Conservation (phyloP, 2,329 filamentous ascomycete genomes). For the Colletotrichum salicis region DNA sequence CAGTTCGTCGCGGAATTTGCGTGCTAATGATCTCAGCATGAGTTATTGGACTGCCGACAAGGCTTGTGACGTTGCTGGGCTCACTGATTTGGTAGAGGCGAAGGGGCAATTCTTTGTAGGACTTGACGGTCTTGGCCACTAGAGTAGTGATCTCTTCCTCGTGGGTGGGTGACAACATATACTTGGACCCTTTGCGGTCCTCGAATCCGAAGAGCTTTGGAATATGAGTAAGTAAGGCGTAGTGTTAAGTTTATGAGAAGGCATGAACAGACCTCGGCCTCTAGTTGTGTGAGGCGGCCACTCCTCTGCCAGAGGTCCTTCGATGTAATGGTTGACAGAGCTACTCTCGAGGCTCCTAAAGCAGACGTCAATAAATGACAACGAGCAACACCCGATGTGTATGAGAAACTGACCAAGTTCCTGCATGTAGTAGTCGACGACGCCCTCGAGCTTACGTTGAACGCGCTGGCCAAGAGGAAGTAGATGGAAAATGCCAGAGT, state of each 20-base stretch:
- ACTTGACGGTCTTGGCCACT: constrained; percentile 77
- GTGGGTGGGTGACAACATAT: constrained; percentile 90
- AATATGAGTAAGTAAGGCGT: constrained; percentile 35
- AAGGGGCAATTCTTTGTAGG: constrained; percentile 87
- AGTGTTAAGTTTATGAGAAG: background rate
- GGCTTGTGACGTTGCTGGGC: constrained; percentile 38
- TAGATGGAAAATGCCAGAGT: constrained; percentile 92
- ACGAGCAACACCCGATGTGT: background rate
- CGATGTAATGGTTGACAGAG: constrained; percentile 86
- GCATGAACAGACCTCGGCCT: constrained; percentile 71
- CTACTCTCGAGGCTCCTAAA: constrained; percentile 81
- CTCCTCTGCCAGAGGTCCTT: constrained; percentile 85
- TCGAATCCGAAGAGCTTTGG: constrained; percentile 79
- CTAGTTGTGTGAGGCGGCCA: constrained; percentile 78
- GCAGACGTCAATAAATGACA: background rate
- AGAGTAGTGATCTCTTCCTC: constrained; percentile 95
- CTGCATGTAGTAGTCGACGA: constrained; percentile 92
- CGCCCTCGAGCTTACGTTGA: constrained; percentile 84
- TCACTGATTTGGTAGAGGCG: constrained; percentile 89
- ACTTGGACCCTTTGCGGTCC: constrained; percentile 80
- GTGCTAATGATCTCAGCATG: constrained; percentile 60
- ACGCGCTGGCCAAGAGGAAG: constrained; percentile 88
- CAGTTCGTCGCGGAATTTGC: constrained; percentile 94
- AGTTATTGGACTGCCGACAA: constrained; percentile 12
- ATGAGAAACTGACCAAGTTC: constrained; percentile 65